Percentiles rank a stretch among this genome's conserved stretches.
phyloP scores from a whole-genome alignment of 371 early-diverging fungal genomes.

The Saksenaea vasiformis region DNA sequence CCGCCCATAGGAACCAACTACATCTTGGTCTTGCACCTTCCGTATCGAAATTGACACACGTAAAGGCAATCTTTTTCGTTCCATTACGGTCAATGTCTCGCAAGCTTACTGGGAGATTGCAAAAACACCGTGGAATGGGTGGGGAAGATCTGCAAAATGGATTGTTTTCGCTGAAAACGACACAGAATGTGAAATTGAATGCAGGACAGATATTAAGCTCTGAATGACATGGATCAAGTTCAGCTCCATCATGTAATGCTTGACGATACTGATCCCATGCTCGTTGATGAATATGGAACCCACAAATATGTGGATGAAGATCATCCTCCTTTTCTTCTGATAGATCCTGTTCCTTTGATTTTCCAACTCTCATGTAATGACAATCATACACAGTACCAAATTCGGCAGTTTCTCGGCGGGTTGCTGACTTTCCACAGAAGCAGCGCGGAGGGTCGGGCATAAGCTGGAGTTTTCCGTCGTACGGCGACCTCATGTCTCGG shows the following conservation, averaged over 20 bases:
- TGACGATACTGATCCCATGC: slow-evolving; percentile 32
- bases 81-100: not conserved
- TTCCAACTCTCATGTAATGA: slow-evolving; percentile 13
- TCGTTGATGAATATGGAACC: slow-evolving; percentile 49
- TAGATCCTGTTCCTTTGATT: not conserved
- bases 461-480: slow-evolving; percentile 12
- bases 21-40: slow-evolving; percentile 33
- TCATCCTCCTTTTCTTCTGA: not conserved
- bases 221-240: slow-evolving; percentile 21
- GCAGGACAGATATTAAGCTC: slow-evolving; percentile 41
- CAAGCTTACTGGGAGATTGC: slow-evolving; percentile 12
- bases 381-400: slow-evolving; percentile 39
- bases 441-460: slow-evolving; percentile 24
- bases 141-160: slow-evolving; percentile 2
- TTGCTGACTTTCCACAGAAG: slow-evolving; percentile 41
- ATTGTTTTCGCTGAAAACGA: slow-evolving; percentile 31
- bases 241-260: slow-evolving; percentile 1
- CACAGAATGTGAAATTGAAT: slow-evolving; percentile 52
- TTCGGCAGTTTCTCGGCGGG: slow-evolving; percentile 12
- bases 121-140: slow-evolving; percentile 18
- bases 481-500: not conserved
- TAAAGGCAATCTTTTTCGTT: slow-evolving; percentile 18
- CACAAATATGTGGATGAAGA: slow-evolving; percentile 28
- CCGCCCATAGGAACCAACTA: slow-evolving; percentile 29
- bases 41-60: slow-evolving; percentile 25